Evolutionary conservation across 352 stramenopile species (phyloP), one percentile per base, ranked within the genome.

Genomic region (Phytophthora quininea): DNA sequence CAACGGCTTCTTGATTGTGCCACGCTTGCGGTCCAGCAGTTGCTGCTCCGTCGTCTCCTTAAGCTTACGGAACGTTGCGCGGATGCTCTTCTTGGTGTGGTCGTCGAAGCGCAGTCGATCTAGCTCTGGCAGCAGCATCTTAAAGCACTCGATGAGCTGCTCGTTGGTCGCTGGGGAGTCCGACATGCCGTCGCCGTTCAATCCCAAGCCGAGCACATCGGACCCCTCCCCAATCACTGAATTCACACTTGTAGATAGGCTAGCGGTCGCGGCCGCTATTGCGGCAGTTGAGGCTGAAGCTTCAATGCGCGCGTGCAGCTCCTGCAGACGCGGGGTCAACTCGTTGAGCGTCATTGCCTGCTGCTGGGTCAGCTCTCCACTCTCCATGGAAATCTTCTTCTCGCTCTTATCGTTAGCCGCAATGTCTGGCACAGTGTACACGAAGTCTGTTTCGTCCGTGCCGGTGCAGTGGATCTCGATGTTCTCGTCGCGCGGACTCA

Each of bases 1-100:
- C 31, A 52, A 3, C 49, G 70, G 73, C 62, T 76, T 77, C 58
- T 55, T 48, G 19, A 53, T 64, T 24, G 57, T 42, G 62, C 60
- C 69, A 31, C 73, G 69, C 45, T 73, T 81, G 46, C 62, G 73
- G 45, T 73, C 67, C 48, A 75, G 50, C 37, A 67, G 42, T 51
- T 75, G 66, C 55, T 82, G 74, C 27, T 82, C 74, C 11, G 42
- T 64, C 27, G 74, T 64, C 60, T 86, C 76, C 49, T 83, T 87
- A 4, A 87, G 68, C 43, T 75, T 76, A 6, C 78, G 78, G 60
- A 84, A 87, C 33, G 73, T 80, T 4, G 57, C 37, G n/a, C 78
- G 78, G 55, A 87, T 87, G 45, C 78, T 86, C 51, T 78, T 84
- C 68, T 86, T 86, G 27, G 78, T 79, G 62, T 83, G 78, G 38